Base-by-base conservation (phyloP, 2,329 filamentous ascomycete species). In the Hortaea sp. region DNA sequence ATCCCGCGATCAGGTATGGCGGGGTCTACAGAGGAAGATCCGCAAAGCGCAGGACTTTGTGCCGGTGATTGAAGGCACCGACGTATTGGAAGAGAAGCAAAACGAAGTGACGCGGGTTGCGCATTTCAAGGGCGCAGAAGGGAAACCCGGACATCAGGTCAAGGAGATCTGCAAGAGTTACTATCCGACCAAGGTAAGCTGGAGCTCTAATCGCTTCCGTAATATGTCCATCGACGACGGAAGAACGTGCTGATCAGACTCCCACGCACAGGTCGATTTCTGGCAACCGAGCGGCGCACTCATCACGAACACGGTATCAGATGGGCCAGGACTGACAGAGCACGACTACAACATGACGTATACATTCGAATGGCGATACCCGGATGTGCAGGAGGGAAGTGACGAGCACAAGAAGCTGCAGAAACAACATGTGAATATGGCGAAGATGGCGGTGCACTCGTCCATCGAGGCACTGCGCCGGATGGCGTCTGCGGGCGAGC, bases 11-110 rank as follows among this genome's bases (percentile, higher is more conserved):
- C 44, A 53, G 52, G 51, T 72, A 49, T 73, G 69, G 68, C 57
- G 61, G 5, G 70, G 69, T 10, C 63, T 74, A 9, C 65, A 71
- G 48, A 62, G 65, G 49, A 74, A 74, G 56, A 67, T 71, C 51
- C 66, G 67, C 4, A 60, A 63, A 47, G 67, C 69, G 5, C 61
- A 71, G 38, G 67, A 70, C 45, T 74, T 73, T 50, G 68, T 74
- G 0, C 63, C 67, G 0, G 61, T 67, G 2, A 73, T 74, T 47
- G 53, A 54, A 7, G 54, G 48, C n/a, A 70, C 66, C 50, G 57
- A 64, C 28, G 67, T 74, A 0, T 39, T 72, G 0, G 52, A 59
- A 11, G 70, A 71, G 31, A 59, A 63, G 12, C 55, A 57, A 6
- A 63, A 63, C 39, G 60, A 60, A 41, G 58, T 62, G 4, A 49